phyloP scores from a whole-genome alignment of 495 filamentous ascomycete genomes.

The Copromyces sp. region DNA sequence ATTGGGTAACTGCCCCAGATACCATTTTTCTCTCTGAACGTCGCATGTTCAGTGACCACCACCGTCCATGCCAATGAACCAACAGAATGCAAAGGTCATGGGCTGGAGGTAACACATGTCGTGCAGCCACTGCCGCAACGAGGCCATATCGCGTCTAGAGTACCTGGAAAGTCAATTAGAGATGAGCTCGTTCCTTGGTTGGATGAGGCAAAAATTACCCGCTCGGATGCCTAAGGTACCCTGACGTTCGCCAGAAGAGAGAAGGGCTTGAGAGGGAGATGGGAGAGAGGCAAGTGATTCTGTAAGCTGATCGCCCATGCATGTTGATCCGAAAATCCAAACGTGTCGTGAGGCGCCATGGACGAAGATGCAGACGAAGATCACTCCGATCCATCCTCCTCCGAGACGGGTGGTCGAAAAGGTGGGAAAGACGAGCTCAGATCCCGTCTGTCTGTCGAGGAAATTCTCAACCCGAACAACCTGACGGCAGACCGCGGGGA shows the following conservation, averaged over 20 bases:
- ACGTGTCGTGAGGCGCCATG: background rate
- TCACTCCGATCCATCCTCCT: background rate
- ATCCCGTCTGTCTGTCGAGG: background rate
- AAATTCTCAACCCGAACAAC: background rate
- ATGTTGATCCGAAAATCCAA: background rate
- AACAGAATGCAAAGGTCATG: background rate
- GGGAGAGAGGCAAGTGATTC: background rate
- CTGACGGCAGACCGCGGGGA: background rate
- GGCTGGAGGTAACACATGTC: background rate
- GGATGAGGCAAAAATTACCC: background rate
- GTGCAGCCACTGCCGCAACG: background rate
- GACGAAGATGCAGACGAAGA: background rate
- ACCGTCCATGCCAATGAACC: background rate
- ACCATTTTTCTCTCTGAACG: background rate
- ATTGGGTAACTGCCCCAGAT: background rate
- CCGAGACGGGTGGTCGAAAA: background rate
- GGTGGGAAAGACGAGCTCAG: background rate
- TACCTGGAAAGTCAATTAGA: background rate
- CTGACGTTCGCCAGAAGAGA: background rate
- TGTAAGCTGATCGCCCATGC: background rate
- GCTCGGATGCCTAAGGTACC: background rate
- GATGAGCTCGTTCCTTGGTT: background rate
- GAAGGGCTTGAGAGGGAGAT: background rate
- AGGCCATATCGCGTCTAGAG: background rate
- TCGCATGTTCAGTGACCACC: background rate